Conservation (phyloP, 768 basidiomycete species). For the Tricholomella constricta region DNA sequence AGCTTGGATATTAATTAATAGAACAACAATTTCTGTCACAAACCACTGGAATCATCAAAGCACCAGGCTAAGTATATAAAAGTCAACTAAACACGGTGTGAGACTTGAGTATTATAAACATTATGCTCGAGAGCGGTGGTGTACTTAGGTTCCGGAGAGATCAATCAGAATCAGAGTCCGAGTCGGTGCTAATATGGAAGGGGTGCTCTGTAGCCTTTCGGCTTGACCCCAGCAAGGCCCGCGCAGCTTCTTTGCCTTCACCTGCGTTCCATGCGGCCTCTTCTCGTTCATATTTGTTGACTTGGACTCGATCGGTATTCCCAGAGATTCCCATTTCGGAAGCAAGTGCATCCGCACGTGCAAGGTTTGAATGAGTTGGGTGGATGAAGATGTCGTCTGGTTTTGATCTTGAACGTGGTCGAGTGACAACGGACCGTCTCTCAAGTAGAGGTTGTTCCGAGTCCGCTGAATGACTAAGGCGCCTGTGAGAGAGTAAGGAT, state of each 20-base stretch:
- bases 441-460: slow-evolving; percentile 18
- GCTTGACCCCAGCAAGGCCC: slow-evolving; percentile 38
- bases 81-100: no score
- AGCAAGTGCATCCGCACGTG: slow-evolving; percentile 66
- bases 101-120: no score
- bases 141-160: neutral
- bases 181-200: slow-evolving; percentile 24
- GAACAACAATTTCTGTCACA: no score
- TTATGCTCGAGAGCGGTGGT: no score
- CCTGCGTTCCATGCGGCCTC: slow-evolving; percentile 52
- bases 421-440: slow-evolving; percentile 26
- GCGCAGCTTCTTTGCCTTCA: slow-evolving; percentile 54
- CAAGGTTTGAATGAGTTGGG: slow-evolving; percentile 61
- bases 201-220: slow-evolving; percentile 8
- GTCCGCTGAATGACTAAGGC: neutral
- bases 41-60: no score
- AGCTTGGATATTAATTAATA: no score
- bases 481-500: neutral
- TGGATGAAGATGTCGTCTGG: slow-evolving; percentile 65
- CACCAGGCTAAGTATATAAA: no score
- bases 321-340: slow-evolving; percentile 52
- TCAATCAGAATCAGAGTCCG: slow-evolving; percentile 25
- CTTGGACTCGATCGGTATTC: slow-evolving; percentile 49
- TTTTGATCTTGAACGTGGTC: slow-evolving; percentile 53
- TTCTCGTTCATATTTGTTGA: slow-evolving; percentile 35